Evolutionary conservation across 163 green algal genomes (phyloP), one percentile per base, ranked within the genome.

Genomic region (Chlorella variabilis): DNA sequence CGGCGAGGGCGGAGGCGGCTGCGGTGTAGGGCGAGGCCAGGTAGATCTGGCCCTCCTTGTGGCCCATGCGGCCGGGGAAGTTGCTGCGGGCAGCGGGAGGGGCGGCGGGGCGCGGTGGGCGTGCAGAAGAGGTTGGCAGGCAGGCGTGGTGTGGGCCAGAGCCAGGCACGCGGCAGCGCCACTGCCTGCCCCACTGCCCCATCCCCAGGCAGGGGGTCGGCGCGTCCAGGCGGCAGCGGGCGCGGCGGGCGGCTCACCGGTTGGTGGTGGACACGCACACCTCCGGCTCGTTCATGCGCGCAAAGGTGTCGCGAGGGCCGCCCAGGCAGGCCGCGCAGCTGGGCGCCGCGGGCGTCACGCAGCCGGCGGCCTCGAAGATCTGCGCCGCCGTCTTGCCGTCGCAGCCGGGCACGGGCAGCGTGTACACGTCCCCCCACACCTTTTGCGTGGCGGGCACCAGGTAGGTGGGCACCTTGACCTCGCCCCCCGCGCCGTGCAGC

Each of bases 221-320:
- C n/a, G n/a, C n/a, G n/a, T n/a, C n/a, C n/a, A n/a, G n/a, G n/a
- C n/a, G n/a, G n/a, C n/a, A n/a, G n/a, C n/a, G n/a, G n/a, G n/a
- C n/a, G n/a, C n/a, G n/a, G n/a, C n/a, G n/a, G n/a, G 29, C 38
- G 4, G 21, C 69, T 36, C 42, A 88, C 88, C 92, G 92, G 90
- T 98, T 99, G 77, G 96, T 99, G n/a, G 96, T 99, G 36, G 93
- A 98, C 25, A 99, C 95, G 84, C 93, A 98, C 69, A 98, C 92
- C 88, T 97, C 87, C 6, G 96, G 91, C 90, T 98, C 94, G 84
- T 99, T 99, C 94, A 98, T 98, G 77, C 96, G 93, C 0, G 94
- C 96, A 86, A 96, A 99, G 27, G 96, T 99, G 90, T 99, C 96
- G 62, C 93, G 90, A 21, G 96, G 96, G 0, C 96, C 96, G 31